Evolutionary conservation across 495 filamentous ascomycete genomes (phyloP).

Genomic region (Podospora australis): DNA sequence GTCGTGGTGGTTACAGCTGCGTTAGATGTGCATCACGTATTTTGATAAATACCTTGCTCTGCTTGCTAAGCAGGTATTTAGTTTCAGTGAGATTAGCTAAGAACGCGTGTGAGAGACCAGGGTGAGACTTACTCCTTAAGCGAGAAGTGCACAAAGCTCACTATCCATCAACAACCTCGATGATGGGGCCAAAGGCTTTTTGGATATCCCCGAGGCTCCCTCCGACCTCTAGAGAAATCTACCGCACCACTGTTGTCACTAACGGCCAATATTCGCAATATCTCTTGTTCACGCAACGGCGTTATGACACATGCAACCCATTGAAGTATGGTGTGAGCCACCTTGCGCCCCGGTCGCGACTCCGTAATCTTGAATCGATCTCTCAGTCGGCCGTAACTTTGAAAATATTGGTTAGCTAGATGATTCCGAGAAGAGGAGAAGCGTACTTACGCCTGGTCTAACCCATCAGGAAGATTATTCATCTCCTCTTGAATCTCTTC

Average conservation of each 20-base stretch:
- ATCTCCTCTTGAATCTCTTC: not conserved
- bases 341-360: too few relatives aligned
- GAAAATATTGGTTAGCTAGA: too few relatives aligned
- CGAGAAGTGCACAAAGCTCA: not conserved
- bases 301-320: not conserved
- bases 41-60: not conserved
- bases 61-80: not conserved
- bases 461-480: not conserved
- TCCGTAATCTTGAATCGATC: too few relatives aligned
- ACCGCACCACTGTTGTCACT: not conserved
- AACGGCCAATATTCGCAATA: not conserved
- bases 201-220: not conserved
- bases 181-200: not conserved
- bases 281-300: not conserved
- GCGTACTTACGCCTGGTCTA: not conserved
- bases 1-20: not conserved
- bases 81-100: not conserved
- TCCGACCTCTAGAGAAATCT: not conserved
- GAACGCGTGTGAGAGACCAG: not conserved
- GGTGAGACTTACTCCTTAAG: not conserved
- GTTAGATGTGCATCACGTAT: not conserved
- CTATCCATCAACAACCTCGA: not conserved
- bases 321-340: not conserved
- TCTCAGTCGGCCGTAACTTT: too few relatives aligned
- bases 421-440: too few relatives aligned